Conservation (phyloP, 202 grass and related monocot genomes). For the Bolboschoenoplectus hybrid region DNA sequence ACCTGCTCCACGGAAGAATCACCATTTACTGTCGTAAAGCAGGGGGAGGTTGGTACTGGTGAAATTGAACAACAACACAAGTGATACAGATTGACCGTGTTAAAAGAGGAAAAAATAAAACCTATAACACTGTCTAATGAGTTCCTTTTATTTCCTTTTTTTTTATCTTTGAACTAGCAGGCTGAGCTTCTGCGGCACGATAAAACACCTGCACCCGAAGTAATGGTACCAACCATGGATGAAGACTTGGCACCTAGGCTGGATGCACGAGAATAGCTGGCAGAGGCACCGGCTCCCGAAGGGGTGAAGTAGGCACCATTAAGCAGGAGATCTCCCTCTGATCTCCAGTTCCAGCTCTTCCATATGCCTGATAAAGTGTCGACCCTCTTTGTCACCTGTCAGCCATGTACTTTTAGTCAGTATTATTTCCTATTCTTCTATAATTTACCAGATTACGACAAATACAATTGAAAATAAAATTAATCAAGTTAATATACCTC, state of each 20-base stretch:
- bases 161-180: conserved; percentile 72
- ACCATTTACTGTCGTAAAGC: conserved; percentile 44
- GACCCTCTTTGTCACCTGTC: conserved; percentile 80
- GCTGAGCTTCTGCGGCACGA: conserved; percentile 51
- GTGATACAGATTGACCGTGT: conserved; percentile 48
- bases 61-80: conserved; percentile 48
- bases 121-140: conserved; percentile 51
- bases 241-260: conserved; percentile 89
- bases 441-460: not conserved
- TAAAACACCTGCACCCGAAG: conserved; percentile 57
- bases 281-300: conserved; percentile 67
- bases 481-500: conserved; percentile 43
- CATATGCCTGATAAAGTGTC: conserved; percentile 51
- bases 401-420: not conserved
- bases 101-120: conserved; percentile 39
- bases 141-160: conserved; percentile 51
- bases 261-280: conserved; percentile 80
- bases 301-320: conserved; percentile 89
- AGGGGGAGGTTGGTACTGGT: conserved; percentile 78
- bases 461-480: not conserved
- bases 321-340: conserved; percentile 76
- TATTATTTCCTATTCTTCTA: not conserved
- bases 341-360: conserved; percentile 94
- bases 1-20: conserved; percentile 56
- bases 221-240: conserved; percentile 79